phyloP scores from a whole-genome alignment of 352 stramenopile genomes.

The Globisporangium nagaii region DNA sequence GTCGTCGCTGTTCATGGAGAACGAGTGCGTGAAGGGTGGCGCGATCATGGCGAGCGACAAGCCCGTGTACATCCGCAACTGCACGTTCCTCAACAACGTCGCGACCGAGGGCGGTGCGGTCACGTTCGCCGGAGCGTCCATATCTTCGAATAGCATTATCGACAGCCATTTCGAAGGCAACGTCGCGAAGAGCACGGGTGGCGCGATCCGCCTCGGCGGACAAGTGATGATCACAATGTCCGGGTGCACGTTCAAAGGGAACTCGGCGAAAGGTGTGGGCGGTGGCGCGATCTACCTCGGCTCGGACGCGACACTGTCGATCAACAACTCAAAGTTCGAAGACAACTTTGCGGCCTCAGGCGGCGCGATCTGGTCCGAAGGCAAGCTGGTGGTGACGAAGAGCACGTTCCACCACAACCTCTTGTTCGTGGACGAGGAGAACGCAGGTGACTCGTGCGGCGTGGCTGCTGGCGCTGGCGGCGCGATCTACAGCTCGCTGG shows the following conservation, averaged over 20 bases:
- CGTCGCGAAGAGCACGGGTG: conserved; percentile 4
- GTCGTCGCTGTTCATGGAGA: conserved; percentile 7
- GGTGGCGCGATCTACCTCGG: background rate
- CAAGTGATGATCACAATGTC: background rate
- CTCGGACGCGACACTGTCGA: background rate
- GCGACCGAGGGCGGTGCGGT: conserved; percentile 11
- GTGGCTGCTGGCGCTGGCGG: background rate
- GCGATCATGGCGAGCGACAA: conserved; percentile 1
- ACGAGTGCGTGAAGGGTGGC: conserved; percentile 8
- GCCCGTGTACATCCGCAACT: conserved; percentile 8
- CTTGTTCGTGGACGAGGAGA: background rate
- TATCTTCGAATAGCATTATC: background rate
- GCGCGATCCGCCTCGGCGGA: conserved; percentile 4
- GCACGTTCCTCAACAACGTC: conserved; percentile 9
- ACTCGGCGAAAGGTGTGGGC: background rate
- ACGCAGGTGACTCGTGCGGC: background rate
- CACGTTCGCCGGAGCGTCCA: background rate
- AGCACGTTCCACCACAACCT: background rate
- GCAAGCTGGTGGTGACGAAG: background rate
- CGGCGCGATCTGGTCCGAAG: conserved; percentile 2
- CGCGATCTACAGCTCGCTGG: conserved; percentile 2
- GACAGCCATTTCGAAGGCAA: conserved; percentile 12
- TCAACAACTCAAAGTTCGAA: background rate
- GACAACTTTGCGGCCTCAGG: background rate
- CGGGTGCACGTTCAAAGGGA: background rate